Percentiles rank a stretch among this genome's conserved stretches.
Conservation (phyloP, 1,284 basidiomycete species). For the Ceratobasidium sp. region DNA sequence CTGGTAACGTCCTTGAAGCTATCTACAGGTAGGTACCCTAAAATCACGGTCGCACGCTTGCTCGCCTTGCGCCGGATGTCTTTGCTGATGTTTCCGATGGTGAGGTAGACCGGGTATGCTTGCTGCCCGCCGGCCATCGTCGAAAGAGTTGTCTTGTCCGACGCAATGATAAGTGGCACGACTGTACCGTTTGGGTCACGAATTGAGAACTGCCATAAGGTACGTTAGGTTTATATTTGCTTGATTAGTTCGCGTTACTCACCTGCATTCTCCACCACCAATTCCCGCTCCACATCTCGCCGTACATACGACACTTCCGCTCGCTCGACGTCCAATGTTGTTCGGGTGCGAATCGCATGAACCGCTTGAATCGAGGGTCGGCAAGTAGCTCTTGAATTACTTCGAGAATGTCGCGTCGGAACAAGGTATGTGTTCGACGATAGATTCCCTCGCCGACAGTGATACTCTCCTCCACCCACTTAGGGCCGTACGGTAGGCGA, state of each 20-base stretch:
- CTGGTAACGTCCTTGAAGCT: slow-evolving; percentile 29
- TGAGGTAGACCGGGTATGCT: slow-evolving; percentile 42
- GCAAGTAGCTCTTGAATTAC: slow-evolving; percentile 6
- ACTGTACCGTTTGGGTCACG: not conserved
- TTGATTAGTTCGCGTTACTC: not conserved
- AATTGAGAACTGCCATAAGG: not conserved
- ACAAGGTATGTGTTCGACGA: not conserved
- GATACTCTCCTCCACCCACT: not conserved
- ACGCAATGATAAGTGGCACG: not conserved
- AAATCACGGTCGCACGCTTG: slow-evolving; percentile 23
- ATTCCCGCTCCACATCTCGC: not conserved
- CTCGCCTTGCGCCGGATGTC: slow-evolving; percentile 26
- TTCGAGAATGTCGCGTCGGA: not conserved
- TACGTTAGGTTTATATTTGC: not conserved
- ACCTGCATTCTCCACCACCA: slow-evolving; percentile 29
- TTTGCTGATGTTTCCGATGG: slow-evolving; percentile 45
- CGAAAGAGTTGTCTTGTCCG: slow-evolving; percentile 46
- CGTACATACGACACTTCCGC: not conserved
- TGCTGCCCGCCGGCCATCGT: slow-evolving; percentile 41
- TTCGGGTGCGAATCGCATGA: not conserved
- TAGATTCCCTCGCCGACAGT: not conserved
- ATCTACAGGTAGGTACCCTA: slow-evolving; percentile 40
- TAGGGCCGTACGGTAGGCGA: not conserved
- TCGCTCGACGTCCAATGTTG: not conserved
- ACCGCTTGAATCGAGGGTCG: not conserved